These are phyloP conservation scores for Colletotrichum tropicale DNA, from an alignment of 2,329 filamentous ascomycete species.

Conservation along the genomic window DNA sequence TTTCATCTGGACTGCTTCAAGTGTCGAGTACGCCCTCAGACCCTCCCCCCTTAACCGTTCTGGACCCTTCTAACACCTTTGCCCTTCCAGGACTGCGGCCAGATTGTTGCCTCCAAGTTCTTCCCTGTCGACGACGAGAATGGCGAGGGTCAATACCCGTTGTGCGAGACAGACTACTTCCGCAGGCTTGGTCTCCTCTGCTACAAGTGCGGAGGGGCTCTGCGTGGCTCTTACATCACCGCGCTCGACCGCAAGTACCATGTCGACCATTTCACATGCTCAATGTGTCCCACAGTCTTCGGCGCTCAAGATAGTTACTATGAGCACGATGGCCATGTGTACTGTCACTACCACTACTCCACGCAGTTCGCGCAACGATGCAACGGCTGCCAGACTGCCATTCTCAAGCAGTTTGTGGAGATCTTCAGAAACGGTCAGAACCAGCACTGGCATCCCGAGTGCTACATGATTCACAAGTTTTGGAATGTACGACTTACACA, in stretches of 20 bases:
- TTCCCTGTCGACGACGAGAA: constrained; percentile 94
- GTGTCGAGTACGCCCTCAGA: constrained; percentile 70
- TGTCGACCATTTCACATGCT: constrained; percentile 99
- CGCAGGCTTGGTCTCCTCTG: constrained; percentile 89
- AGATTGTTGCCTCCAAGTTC: constrained; percentile 98
- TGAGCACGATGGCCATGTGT: constrained; percentile 94
- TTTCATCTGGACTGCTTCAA: constrained; percentile 98
- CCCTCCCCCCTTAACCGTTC: not conserved
- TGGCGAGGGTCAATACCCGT: constrained; percentile 84
- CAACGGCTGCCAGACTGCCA: constrained; percentile 95
- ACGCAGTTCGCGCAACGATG: constrained; percentile 96
- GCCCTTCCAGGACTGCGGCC: constrained; percentile 79
- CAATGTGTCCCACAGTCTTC: constrained; percentile 95
- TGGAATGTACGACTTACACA: constrained; percentile 93
- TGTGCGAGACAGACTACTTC: constrained; percentile 99
- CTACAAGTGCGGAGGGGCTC: constrained; percentile 87
- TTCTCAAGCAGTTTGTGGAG: constrained; percentile 98
- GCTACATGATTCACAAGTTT: constrained; percentile 99
- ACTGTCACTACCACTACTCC: constrained; percentile 98
- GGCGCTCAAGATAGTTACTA: constrained; percentile 99
- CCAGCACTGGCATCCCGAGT: constrained; percentile 99
- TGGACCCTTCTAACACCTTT: not conserved
- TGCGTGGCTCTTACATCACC: constrained; percentile 97
- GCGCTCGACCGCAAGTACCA: constrained; percentile 98
- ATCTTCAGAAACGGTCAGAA: constrained; percentile 98